Conservation (phyloP, 148 eudicot genomes). For the Limonium bicolor region DNA sequence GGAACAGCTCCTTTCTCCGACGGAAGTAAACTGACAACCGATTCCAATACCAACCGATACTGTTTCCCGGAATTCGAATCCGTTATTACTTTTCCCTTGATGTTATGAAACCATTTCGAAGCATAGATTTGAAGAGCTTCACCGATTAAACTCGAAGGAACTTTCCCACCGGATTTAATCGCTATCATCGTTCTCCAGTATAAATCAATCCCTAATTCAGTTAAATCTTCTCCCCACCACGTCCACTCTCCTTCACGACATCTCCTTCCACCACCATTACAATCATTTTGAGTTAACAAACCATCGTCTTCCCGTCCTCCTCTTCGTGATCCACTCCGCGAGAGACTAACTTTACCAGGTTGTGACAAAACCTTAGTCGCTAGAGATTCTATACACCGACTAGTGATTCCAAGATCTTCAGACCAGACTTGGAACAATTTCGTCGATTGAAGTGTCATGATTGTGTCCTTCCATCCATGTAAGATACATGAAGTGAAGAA, state of each 20-base stretch:
- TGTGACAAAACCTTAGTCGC: conserved; percentile 32
- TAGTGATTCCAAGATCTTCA: conserved; percentile 59
- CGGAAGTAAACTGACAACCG: conserved; percentile 69
- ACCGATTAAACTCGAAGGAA: conserved; percentile 38
- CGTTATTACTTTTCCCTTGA: too few relatives aligned
- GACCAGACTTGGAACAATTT: conserved; percentile 41
- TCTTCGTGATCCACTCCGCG: neutral
- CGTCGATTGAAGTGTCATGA: conserved; percentile 48
- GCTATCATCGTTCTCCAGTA: conserved; percentile 70
- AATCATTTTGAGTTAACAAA: neutral
- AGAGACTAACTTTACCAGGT: conserved; percentile 28
- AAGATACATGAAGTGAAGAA: conserved; percentile 75
- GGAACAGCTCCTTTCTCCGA: conserved; percentile 48
- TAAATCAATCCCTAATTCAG: conserved; percentile 54
- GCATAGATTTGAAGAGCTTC: conserved; percentile 69
- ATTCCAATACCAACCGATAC: conserved; percentile 41
- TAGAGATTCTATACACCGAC: conserved; percentile 59
- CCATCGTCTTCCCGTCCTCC: conserved; percentile 1
- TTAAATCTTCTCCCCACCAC: conserved; percentile 89
- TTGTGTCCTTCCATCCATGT: conserved; percentile 77
- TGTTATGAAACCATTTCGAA: conserved; percentile 63
- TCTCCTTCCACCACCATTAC: neutral
- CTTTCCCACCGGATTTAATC: conserved; percentile 51
- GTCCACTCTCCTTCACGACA: conserved; percentile 20
- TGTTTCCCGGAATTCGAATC: conserved; percentile 18